Conservation (phyloP, 2,329 filamentous ascomycete genomes). For the Curvularia sp. region DNA sequence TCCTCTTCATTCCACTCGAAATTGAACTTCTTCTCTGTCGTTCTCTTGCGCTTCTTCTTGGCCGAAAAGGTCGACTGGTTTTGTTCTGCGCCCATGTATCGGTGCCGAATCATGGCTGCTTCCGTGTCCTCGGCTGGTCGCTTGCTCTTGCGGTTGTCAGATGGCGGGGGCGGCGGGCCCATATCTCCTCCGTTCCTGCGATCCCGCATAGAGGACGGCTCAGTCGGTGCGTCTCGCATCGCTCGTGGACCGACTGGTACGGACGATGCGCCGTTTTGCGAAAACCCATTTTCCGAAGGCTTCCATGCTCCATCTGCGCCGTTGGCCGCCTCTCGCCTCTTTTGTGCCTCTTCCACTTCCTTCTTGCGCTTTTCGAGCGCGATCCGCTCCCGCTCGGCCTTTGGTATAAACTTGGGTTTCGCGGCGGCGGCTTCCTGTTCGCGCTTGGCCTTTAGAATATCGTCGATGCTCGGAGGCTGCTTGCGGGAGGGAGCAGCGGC, state of each 20-base stretch:
- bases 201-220: slow-evolving; percentile 70
- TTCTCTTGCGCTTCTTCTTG: slow-evolving; percentile 92
- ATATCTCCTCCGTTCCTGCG: slow-evolving; percentile 55
- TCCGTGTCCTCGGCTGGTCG: slow-evolving; percentile 67
- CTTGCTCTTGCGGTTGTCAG: slow-evolving; percentile 38
- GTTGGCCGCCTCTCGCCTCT: slow-evolving; percentile 54
- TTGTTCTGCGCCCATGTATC: slow-evolving; percentile 90
- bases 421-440: slow-evolving; percentile 82
- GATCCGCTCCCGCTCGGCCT: slow-evolving; percentile 79
- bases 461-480: slow-evolving; percentile 79
- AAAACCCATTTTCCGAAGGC: slow-evolving; percentile 16
- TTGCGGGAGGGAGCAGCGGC: slow-evolving; percentile 31
- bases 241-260: slow-evolving; percentile 77
- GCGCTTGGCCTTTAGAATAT: slow-evolving; percentile 83
- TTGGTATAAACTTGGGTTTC: slow-evolving; percentile 88
- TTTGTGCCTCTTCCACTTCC: slow-evolving; percentile 68
- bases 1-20: slow-evolving; percentile 98
- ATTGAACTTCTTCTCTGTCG: slow-evolving; percentile 96
- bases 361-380: slow-evolving; percentile 79
- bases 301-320: slow-evolving; percentile 6
- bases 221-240: slow-evolving; percentile 70
- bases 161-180: slow-evolving; percentile 58
- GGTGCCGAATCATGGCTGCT: slow-evolving; percentile 74
- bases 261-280: slow-evolving; percentile 27
- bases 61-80: slow-evolving; percentile 90